Conservation (phyloP, 495 filamentous ascomycete genomes). For the Trichoderma virens region DNA sequence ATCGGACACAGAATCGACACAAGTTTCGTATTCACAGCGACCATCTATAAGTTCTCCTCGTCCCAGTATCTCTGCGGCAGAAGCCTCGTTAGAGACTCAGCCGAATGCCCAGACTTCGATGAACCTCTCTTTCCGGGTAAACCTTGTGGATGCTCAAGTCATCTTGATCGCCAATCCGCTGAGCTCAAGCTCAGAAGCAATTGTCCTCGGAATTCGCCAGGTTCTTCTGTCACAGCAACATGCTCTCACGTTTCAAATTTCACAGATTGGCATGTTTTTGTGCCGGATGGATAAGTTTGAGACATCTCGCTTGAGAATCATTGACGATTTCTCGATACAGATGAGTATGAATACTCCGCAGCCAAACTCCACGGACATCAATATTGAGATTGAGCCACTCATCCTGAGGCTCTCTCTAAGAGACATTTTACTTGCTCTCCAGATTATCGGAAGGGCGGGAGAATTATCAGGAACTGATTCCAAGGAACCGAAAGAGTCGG, state of each 20-base stretch:
- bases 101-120: slow-evolving; percentile 35
- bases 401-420: slow-evolving; percentile 88
- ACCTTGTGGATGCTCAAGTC: slow-evolving; percentile 90
- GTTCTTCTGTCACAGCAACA: slow-evolving; percentile 89
- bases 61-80: neutral
- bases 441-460: slow-evolving; percentile 88
- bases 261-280: slow-evolving; percentile 93
- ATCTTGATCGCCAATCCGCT: slow-evolving; percentile 93
- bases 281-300: slow-evolving; percentile 98
- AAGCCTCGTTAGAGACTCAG: slow-evolving; percentile 18
- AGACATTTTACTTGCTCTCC: slow-evolving; percentile 87
- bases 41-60: slow-evolving; percentile 2
- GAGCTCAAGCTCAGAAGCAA: slow-evolving; percentile 83
- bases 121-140: slow-evolving; percentile 82
- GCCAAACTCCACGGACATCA: slow-evolving; percentile 65
- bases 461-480: slow-evolving; percentile 62
- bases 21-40: slow-evolving; percentile 23
- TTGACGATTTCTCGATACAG: slow-evolving; percentile 91
- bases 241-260: slow-evolving; percentile 83
- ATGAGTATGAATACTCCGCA: slow-evolving; percentile 79
- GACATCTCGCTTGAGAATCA: slow-evolving; percentile 73
- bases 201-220: slow-evolving; percentile 91
- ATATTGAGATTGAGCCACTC: slow-evolving; percentile 81
- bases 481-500: slow-evolving; percentile 26
- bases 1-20: slow-evolving; percentile 48